Base-by-base conservation (phyloP, 768 basidiomycete genomes). In the Phanerodontia chrysosporium region DNA sequence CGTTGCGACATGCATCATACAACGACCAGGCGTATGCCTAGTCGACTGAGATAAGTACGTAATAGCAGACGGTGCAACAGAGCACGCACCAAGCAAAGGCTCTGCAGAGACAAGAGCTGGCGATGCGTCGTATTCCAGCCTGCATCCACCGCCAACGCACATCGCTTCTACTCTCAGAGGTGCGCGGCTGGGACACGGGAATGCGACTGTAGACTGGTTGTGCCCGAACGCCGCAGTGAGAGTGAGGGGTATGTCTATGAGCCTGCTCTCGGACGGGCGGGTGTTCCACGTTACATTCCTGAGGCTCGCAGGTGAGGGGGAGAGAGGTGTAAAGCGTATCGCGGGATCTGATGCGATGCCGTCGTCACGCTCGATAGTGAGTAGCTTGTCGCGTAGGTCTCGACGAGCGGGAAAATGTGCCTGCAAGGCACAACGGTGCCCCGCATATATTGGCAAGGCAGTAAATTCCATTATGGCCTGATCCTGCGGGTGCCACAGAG, bases 331-430 rank as follows among this genome's bases (percentile, higher is more conserved):
- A 16, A 57, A 49, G n/a, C 22, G 58, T 16, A 62, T 35, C 2
- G 22, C 44, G 1, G 51, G 42, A 12, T 18, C 29, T 22, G n/a
- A 24, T n/a, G 28, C n/a, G 21, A 51, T 16, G 21, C 36, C 55
- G 29, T 60, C 56, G 46, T 62, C 60, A 27, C 51, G 49, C 28
- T 63, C 62, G 13, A 63, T 56, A 2, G 62, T 60, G n/a, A 63
- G 59, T 6, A 60, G 55, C 45, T 53, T 51, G 29, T 51, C 59
- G 10, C 28, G 35, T 2, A 63, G 51, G 24, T 60, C 55, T 8
- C 22, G 18, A n/a, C 62, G 62, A 4, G 45, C 22, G 24, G 62
- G 62, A 29, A 63, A 60, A n/a, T 21, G n/a, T 9, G 53, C 51
- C 4, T 16, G 21, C 36, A 63, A 49, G 3, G 59, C 52, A 44